Evolutionary conservation across 2,329 filamentous ascomycete genomes (phyloP).

Genomic region (Aspergillus fumigatus): DNA sequence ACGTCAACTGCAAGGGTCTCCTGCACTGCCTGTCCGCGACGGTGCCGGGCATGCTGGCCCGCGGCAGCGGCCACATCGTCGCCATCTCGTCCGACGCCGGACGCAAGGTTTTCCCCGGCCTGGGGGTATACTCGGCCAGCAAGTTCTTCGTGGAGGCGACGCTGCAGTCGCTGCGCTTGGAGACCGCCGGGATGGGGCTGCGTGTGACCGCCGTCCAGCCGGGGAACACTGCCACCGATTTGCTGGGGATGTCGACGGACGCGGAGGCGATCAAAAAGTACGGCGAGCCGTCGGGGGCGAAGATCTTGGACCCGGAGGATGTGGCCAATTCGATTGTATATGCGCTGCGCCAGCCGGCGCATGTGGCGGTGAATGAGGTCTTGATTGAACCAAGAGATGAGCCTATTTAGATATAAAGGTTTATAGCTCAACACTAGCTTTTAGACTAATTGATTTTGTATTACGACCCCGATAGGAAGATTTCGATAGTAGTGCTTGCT

Average conservation of each 20-base stretch:
- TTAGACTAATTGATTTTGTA: neutral
- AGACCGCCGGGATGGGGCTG: slow-evolving; percentile 69
- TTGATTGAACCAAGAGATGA: slow-evolving; percentile 74
- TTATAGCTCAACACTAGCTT: neutral
- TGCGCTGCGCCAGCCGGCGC: slow-evolving; percentile 66
- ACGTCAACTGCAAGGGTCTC: slow-evolving; percentile 82
- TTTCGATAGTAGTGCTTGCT: too few relatives aligned
- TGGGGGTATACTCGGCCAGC: slow-evolving; percentile 76
- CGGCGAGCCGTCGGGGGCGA: slow-evolving; percentile 68
- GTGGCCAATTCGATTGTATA: slow-evolving; percentile 70
- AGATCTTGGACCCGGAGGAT: slow-evolving; percentile 69
- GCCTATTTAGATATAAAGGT: slow-evolving; percentile 51
- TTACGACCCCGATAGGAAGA: too few relatives aligned
- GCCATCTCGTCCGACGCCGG: slow-evolving; percentile 79
- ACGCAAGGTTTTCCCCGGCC: slow-evolving; percentile 73
- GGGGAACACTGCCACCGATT: slow-evolving; percentile 69
- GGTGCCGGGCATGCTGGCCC: slow-evolving; percentile 66
- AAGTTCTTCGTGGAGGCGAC: slow-evolving; percentile 85
- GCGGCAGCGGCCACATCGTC: slow-evolving; percentile 67
- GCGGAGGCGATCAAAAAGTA: slow-evolving; percentile 73
- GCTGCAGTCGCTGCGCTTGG: slow-evolving; percentile 67
- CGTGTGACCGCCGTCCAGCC: slow-evolving; percentile 72
- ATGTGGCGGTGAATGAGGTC: slow-evolving; percentile 76
- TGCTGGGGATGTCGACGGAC: slow-evolving; percentile 71
- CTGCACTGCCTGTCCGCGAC: slow-evolving; percentile 66